Percentiles rank a stretch among this genome's conserved stretches.
These are phyloP conservation scores for Pestalotiopsis sp. DNA, from an alignment of 2,329 filamentous ascomycete genomes.

Conservation along the genomic window DNA sequence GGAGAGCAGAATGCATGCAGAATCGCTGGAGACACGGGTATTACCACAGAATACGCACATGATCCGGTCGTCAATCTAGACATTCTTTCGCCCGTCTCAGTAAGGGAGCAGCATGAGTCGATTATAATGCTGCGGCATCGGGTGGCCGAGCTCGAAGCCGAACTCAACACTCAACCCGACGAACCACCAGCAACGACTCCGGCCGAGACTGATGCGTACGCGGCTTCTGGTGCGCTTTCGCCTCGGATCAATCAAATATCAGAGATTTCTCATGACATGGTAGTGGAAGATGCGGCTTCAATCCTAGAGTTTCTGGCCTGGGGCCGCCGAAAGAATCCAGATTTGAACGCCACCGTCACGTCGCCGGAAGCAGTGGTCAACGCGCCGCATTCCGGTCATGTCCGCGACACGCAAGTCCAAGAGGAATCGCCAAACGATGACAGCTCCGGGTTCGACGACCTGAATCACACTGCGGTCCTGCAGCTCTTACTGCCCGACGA, in stretches of 20 bases:
- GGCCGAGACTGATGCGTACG: background rate
- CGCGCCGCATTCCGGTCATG: slow-evolving; percentile 10
- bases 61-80: background rate
- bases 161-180: background rate
- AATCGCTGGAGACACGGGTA: slow-evolving; percentile 10
- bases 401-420: slow-evolving; percentile 10
- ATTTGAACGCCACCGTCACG: slow-evolving; percentile 18
- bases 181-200: slow-evolving; percentile 2
- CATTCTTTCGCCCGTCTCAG: slow-evolving; percentile 2
- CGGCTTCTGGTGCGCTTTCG: background rate
- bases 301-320: slow-evolving; percentile 49
- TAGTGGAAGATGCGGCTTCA: slow-evolving; percentile 40
- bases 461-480: slow-evolving; percentile 15
- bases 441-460: slow-evolving; percentile 14
- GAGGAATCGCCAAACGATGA: background rate
- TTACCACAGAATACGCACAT: background rate
- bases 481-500: slow-evolving; percentile 22
- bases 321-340: slow-evolving; percentile 43
- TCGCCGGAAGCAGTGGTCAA: slow-evolving; percentile 17
- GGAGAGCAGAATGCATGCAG: slow-evolving; percentile 11
- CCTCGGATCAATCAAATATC: slow-evolving; percentile 12
- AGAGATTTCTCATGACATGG: slow-evolving; percentile 24
- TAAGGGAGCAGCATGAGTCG: background rate
- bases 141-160: slow-evolving; percentile 20
- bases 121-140: slow-evolving; percentile 2